Base-by-base conservation (phyloP, 805 yeast genomes). In the Teunomyces tritomae region DNA sequence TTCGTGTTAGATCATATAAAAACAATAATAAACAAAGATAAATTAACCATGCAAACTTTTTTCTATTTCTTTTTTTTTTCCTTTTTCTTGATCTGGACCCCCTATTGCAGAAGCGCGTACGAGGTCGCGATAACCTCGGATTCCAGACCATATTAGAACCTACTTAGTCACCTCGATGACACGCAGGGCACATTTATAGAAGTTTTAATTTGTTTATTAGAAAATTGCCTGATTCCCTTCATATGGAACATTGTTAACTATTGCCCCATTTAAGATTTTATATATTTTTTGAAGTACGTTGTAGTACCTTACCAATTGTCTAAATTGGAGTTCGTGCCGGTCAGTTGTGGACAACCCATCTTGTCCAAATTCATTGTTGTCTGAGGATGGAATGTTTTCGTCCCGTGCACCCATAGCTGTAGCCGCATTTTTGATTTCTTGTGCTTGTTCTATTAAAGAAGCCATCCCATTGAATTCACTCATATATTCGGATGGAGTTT, bases 301-400 rank as follows among this genome's bases (percentile, higher is more conserved):
- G 39, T 50, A 37, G 29, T 46, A 43, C 20, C 39, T 52, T 11
- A 48, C 33, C 47, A 48, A 41, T 20, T 43, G 29, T 34, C 46
- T 42, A 32, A 47, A 50, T 16, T 45, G 50, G 28, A 35, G 26
- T 17, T 47, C 50, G 13, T 40, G 43, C 8, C 16, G 43, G 6
- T 24, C 26, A 7, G 26, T 9, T 8, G 20, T 39, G 8, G 20
- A 14, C 11, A 20, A 7, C 29, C 11, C 29, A 20, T 20, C 24
- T 20, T 20, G 24, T 20, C 24, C 24, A 20, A 20, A 20, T 20
- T 20, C 24, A 20, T 20, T 4, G 24, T 5, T 20, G 5, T 20
- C 24, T 20, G 24, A 6, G 6, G 24, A 20, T 5, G 24, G 6
- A 5, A 20, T 20, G 13, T 11, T 36, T 13, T n/a, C 16, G 29